phyloP scores from a whole-genome alignment of 2,329 filamentous ascomycete species.

The Sphaerulina vaccinii region DNA sequence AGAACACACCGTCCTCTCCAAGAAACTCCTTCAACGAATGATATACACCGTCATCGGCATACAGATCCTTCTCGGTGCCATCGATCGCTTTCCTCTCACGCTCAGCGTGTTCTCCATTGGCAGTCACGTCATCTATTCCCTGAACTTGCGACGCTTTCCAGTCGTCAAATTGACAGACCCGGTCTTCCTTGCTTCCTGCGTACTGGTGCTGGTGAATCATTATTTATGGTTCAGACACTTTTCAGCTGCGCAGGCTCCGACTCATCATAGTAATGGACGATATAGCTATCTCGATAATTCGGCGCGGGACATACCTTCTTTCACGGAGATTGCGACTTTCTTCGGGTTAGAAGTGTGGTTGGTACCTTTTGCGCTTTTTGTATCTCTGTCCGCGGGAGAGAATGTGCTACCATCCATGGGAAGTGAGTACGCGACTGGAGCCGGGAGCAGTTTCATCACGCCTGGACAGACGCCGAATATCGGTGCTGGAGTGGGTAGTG shows the following conservation, averaged over 20 bases:
- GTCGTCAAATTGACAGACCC: conserved; percentile 85
- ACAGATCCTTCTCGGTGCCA: conserved; percentile 70
- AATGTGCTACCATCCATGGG: conserved; percentile 94
- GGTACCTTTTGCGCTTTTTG: conserved; percentile 91
- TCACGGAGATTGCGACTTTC: conserved; percentile 92
- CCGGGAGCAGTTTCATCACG: conserved; percentile 51
- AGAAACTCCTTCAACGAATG: conserved; percentile 77
- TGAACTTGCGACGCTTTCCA: conserved; percentile 75
- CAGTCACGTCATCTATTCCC: conserved; percentile 81
- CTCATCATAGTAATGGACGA: conserved; percentile 54
- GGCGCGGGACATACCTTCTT: conserved; percentile 64
- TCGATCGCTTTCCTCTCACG: conserved; percentile 82
- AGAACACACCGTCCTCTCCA: conserved; percentile 91
- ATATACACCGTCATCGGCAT: conserved; percentile 79
- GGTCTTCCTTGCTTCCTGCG: conserved; percentile 79
- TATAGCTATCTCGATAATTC: conserved; percentile 36
- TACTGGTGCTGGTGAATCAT: conserved; percentile 83
- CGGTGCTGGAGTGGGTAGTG: conserved; percentile 21
- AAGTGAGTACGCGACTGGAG: conserved; percentile 66
- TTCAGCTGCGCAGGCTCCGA: conserved; percentile 60
- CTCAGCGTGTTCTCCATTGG: conserved; percentile 72
- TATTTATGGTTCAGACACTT: conserved; percentile 97
- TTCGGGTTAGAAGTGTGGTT: conserved; percentile 97
- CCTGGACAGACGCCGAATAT: conserved; percentile 42
- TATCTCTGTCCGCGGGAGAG: conserved; percentile 88